Percentiles rank a stretch among this genome's conserved stretches.
Conservation (phyloP, 2,329 filamentous ascomycete species). For the Botrytis sinoallii region DNA sequence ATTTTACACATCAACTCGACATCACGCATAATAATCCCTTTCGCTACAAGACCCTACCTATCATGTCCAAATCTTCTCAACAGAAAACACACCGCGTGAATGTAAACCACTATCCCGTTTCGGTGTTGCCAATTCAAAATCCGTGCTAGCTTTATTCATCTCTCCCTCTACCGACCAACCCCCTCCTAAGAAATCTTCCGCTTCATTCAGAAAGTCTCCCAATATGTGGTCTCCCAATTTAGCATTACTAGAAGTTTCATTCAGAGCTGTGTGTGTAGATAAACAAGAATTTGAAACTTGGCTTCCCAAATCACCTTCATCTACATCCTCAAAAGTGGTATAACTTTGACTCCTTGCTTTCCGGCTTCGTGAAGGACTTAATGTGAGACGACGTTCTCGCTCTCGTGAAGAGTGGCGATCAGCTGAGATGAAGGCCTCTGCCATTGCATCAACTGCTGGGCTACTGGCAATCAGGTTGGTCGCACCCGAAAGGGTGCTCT, state of each 20-base stretch:
- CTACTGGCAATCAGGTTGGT: slow-evolving; percentile 28
- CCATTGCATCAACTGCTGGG: slow-evolving; percentile 49
- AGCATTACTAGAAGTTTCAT: slow-evolving; percentile 35
- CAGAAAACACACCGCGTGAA: slow-evolving; percentile 29
- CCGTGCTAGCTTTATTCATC: slow-evolving; percentile 34
- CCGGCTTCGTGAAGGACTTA: slow-evolving; percentile 31
- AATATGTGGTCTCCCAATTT: neutral
- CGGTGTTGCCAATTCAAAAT: neutral
- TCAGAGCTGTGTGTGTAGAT: slow-evolving; percentile 36
- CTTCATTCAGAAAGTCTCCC: slow-evolving; percentile 18
- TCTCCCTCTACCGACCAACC: slow-evolving; percentile 42
- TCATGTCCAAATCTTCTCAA: slow-evolving; percentile 22
- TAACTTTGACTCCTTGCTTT: neutral
- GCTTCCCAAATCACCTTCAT: neutral
- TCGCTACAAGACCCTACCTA: slow-evolving; percentile 13
- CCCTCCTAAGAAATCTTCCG: slow-evolving; percentile 34
- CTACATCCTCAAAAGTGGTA: slow-evolving; percentile 4
- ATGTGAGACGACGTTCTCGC: slow-evolving; percentile 10
- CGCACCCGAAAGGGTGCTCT: slow-evolving; percentile 22
- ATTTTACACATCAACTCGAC: neutral
- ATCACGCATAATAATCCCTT: neutral
- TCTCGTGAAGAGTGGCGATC: slow-evolving; percentile 37
- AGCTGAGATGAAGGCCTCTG: slow-evolving; percentile 48
- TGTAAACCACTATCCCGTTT: slow-evolving; percentile 20
- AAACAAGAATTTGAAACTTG: neutral